phyloP scores from a whole-genome alignment of 1,284 basidiomycete species.

The Ganoderma sinense region DNA sequence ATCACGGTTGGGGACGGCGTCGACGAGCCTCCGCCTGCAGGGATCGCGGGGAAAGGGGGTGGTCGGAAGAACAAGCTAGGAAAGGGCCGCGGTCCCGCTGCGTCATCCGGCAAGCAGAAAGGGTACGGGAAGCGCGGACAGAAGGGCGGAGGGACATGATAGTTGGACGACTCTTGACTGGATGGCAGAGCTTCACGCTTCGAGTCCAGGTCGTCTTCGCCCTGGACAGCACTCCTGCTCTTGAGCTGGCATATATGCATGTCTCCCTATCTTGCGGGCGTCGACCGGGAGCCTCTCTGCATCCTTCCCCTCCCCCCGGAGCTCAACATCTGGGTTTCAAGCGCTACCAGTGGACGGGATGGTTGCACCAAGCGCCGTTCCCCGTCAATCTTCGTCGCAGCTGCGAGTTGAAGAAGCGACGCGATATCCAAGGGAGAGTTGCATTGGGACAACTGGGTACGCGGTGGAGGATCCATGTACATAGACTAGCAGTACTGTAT shows the following conservation, averaged over 20 bases:
- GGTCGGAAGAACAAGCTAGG: slow-evolving; percentile 22
- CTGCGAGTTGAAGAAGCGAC: no score
- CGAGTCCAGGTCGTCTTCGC: neutral
- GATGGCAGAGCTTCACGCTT: neutral
- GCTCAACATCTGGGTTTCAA: no score
- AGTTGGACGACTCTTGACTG: neutral
- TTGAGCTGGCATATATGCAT: no score
- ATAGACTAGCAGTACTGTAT: no score
- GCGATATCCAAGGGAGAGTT: no score
- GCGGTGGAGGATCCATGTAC: no score
- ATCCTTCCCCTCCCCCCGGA: no score
- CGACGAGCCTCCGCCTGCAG: slow-evolving; percentile 45
- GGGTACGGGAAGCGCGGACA: neutral
- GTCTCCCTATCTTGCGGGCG: no score
- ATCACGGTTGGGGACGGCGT: slow-evolving; percentile 69
- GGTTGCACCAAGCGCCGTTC: no score
- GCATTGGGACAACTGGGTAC: no score
- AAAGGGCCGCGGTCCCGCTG: neutral
- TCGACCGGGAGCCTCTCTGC: no score
- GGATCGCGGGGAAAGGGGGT: slow-evolving; percentile 29
- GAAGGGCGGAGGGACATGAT: neutral
- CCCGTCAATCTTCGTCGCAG: no score
- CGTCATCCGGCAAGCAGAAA: neutral
- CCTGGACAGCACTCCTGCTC: neutral
- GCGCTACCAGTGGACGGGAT: neutral